Evolutionary conservation across 2,329 filamentous ascomycete genomes (phyloP), one percentile per base, ranked within the genome.

Genomic region (Microcera coccophila): DNA sequence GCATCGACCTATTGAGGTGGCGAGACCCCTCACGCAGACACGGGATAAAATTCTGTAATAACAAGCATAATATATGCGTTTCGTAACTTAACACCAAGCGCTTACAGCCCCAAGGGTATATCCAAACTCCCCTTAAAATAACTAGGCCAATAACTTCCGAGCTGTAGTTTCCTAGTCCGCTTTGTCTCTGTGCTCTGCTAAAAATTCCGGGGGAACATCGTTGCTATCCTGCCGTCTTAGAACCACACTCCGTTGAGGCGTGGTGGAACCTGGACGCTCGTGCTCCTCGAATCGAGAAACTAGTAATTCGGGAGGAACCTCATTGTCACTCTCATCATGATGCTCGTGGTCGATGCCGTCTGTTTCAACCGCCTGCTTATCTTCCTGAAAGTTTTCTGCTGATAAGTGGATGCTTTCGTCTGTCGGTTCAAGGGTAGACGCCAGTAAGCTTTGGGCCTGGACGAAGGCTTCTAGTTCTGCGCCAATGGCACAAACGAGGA

Each of bases 401-500:
- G 16, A 5, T 5, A 9, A 17, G 12, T 38, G 38, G n/a, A 38
- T 35, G 2, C 44, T 42, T 9, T 41, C 42, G 14, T 52, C 48
- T 15, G 38, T 8, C 8, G 42, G 29, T 11, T 48, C 52, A 4
- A 59, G 38, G 3, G 52, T 49, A 11, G 45, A 45, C 31, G 55
- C 47, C n/a, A 87, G 65, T 32, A 87, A 69, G 3, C 69, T 62
- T 52, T 75, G 73, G 1, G 81, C 82, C 54, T 83, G 76, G 22
- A 67, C 68, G 47, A 87, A 82, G 3, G 83, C 82, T 45, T 84
- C 81, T 2, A 86, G 59, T 60, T 88, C 87, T 0, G 87, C 86
- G 1, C 85, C 84, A 24, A 91, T 81, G 10, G 85, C 85, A 39
- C 80, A 86, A 4, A 90, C 81, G 15, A 91, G 70, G 14, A 90